Percentiles rank a stretch among this genome's conserved stretches.
These are phyloP conservation scores for Nymphaea thermarum DNA, from an alignment of 164 flowering plant genomes.

Conservation along the genomic window DNA sequence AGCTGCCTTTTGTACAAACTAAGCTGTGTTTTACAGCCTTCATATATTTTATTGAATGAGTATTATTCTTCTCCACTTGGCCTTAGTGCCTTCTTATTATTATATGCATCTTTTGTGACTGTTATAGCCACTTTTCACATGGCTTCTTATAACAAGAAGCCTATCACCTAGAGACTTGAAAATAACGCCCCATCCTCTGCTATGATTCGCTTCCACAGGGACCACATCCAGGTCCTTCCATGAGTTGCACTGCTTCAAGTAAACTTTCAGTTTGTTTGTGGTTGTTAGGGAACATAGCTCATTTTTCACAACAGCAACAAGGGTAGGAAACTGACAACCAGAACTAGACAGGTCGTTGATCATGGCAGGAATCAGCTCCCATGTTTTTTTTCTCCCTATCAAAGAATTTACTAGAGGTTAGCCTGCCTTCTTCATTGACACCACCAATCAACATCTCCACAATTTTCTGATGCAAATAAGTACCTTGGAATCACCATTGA, in stretches of 20 bases:
- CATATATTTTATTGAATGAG: no score
- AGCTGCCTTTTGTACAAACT: no score
- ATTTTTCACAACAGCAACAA: constrained; percentile 66
- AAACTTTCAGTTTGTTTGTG: constrained; percentile 49
- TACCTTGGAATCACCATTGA: constrained; percentile 58
- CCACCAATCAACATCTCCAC: constrained; percentile 66
- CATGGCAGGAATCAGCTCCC: constrained; percentile 63
- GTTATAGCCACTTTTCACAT: no score
- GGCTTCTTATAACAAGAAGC: constrained; percentile 61
- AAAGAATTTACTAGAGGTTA: constrained; percentile 57
- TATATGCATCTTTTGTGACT: no score
- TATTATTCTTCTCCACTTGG: no score
- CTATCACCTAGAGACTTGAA: constrained; percentile 72
- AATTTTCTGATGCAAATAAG: constrained; percentile 66
- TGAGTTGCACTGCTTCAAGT: constrained; percentile 41
- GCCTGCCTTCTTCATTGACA: constrained; percentile 23
- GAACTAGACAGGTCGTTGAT: constrained; percentile 25
- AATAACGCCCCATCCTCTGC: constrained; percentile 82
- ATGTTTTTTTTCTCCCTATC: constrained; percentile 29
- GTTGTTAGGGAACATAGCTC: constrained; percentile 61
- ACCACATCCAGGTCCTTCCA: constrained; percentile 62
- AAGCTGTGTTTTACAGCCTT: no score
- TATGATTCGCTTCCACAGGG: constrained; percentile 59
- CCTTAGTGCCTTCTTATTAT: no score
- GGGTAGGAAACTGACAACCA: constrained; percentile 43